These are phyloP conservation scores for Aspergillus melleus DNA, from an alignment of 2,329 filamentous ascomycete species.

Conservation along the genomic window DNA sequence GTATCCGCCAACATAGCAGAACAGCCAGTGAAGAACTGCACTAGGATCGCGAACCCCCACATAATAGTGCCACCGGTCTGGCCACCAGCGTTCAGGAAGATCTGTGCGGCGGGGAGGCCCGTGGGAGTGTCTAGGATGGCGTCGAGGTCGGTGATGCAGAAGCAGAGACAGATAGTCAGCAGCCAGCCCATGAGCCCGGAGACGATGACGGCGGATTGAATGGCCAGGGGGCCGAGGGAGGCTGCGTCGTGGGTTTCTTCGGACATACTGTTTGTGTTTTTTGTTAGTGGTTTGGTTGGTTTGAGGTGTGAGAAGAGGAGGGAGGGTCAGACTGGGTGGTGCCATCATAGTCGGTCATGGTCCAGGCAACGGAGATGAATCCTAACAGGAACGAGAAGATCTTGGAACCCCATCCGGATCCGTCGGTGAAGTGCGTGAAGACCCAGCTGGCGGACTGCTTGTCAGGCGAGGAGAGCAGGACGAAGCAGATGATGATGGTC, in stretches of 20 bases:
- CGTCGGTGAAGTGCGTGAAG: slow-evolving; percentile 61
- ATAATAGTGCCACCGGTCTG: slow-evolving; percentile 57
- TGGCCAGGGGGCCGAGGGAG: slow-evolving; percentile 60
- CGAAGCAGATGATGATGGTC: slow-evolving; percentile 60
- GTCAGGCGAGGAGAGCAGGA: slow-evolving; percentile 57
- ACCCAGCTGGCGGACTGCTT: slow-evolving; percentile 61
- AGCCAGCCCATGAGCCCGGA: slow-evolving; percentile 63
- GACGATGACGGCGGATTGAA: slow-evolving; percentile 59
- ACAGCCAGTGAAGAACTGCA: slow-evolving; percentile 66
- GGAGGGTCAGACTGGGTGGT: slow-evolving; percentile 57
- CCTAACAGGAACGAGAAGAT: slow-evolving; percentile 64
- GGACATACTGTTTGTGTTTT: slow-evolving; percentile 54
- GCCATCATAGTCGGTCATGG: slow-evolving; percentile 69
- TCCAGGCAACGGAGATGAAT: slow-evolving; percentile 48
- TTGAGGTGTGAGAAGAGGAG: neutral
- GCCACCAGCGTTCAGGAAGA: slow-evolving; percentile 62
- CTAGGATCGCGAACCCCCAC: slow-evolving; percentile 63
- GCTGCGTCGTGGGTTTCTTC: slow-evolving; percentile 67
- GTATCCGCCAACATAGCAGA: slow-evolving; percentile 65
- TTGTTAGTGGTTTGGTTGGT: neutral
- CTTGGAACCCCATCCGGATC: slow-evolving; percentile 63
- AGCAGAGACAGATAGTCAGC: slow-evolving; percentile 63
- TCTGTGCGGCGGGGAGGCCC: slow-evolving; percentile 60
- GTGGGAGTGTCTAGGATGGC: slow-evolving; percentile 58
- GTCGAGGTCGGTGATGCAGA: slow-evolving; percentile 61